Evolutionary conservation across 805 yeast species (phyloP).

Genomic region (Lipomyces yamanashiensis): DNA sequence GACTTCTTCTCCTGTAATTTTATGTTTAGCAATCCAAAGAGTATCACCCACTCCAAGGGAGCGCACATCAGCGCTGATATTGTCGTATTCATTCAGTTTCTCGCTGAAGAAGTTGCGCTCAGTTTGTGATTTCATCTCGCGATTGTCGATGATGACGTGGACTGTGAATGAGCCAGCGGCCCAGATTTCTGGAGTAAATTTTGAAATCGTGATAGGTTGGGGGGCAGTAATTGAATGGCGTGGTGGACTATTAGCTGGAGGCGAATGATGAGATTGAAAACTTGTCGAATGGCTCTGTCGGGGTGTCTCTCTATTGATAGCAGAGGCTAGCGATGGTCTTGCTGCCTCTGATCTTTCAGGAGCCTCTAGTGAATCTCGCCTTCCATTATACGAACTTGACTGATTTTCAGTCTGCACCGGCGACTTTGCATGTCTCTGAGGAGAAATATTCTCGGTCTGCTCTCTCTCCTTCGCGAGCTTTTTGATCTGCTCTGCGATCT

Average conservation of each 20-base stretch:
- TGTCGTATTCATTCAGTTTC: constrained; percentile 54
- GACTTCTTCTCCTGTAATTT: constrained; percentile 60
- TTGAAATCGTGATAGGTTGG: background rate
- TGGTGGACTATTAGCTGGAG: too few relatives aligned
- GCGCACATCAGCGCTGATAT: constrained; percentile 57
- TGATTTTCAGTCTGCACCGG: background rate
- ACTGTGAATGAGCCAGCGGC: constrained; percentile 61
- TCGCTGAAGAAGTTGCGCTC: constrained; percentile 73
- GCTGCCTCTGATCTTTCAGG: background rate
- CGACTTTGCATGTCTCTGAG: background rate
- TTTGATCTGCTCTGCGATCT: constrained; percentile 59
- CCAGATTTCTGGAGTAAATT: constrained; percentile 55
- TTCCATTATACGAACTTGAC: background rate
- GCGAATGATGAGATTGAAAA: too few relatives aligned
- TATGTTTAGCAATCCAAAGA: constrained; percentile 81
- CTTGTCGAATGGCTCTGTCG: too few relatives aligned
- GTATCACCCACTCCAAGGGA: constrained; percentile 85
- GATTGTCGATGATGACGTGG: constrained; percentile 69
- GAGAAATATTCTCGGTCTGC: background rate
- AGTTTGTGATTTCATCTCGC: constrained; percentile 72
- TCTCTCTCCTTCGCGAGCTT: constrained; percentile 27
- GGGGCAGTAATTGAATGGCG: background rate
- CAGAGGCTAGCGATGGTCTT: background rate
- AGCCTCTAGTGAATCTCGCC: too few relatives aligned
- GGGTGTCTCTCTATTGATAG: too few relatives aligned